These are phyloP conservation scores for Colletotrichum sp. DNA, from an alignment of 2,329 filamentous ascomycete genomes.

Conservation along the genomic window DNA sequence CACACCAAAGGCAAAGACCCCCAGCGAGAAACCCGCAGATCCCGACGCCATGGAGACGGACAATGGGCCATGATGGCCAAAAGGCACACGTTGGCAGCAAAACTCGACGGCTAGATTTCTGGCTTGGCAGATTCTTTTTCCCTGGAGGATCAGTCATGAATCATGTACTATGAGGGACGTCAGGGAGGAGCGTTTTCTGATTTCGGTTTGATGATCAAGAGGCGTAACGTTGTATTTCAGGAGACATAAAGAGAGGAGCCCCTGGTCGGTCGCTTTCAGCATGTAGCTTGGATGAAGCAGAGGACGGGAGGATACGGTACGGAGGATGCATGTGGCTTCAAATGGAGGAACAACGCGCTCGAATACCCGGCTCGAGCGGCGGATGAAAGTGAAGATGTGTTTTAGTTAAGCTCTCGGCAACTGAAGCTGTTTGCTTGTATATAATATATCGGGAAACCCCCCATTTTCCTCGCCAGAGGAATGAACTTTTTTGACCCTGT, in stretches of 20 bases:
- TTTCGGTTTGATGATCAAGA: constrained; percentile 21
- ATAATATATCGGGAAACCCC: constrained; percentile 10
- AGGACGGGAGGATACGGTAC: background rate
- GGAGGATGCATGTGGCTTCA: background rate
- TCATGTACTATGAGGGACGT: constrained; percentile 22
- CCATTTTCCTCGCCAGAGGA: background rate
- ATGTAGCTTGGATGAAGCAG: constrained; percentile 20
- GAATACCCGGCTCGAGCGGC: background rate
- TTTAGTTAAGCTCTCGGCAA: constrained; percentile 9
- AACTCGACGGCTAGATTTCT: background rate
- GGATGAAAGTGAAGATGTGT: background rate
- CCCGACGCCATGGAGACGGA: constrained; percentile 27
- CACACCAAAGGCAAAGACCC: constrained; percentile 27
- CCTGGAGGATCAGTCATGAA: constrained; percentile 1
- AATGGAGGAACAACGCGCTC: background rate
- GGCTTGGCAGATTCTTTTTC: background rate
- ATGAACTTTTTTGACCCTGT: background rate
- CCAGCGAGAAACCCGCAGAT: constrained; percentile 22
- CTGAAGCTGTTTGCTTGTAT: constrained; percentile 14
- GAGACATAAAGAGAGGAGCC: constrained; percentile 22
- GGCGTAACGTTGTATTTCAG: constrained; percentile 17
- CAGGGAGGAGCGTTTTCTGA: constrained; percentile 19
- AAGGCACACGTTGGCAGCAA: background rate
- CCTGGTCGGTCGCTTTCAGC: constrained; percentile 22
- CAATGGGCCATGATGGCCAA: constrained; percentile 29